Conservation (phyloP, 768 basidiomycete genomes). For the Fomitopsis serialis region DNA sequence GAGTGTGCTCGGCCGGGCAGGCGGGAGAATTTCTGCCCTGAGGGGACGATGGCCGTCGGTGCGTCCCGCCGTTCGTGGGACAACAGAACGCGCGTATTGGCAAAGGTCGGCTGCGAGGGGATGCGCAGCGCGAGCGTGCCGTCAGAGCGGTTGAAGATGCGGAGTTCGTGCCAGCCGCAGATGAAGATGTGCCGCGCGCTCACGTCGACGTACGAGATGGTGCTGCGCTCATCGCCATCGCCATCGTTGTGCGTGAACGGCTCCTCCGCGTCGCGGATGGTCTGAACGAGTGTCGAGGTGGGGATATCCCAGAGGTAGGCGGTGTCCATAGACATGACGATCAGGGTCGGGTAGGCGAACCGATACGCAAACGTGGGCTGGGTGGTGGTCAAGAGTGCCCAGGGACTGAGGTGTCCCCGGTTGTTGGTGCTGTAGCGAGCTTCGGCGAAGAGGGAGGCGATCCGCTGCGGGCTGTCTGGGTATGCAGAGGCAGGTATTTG, state of each 20-base stretch:
- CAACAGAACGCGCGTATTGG: neutral
- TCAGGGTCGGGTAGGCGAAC: constrained; percentile 61
- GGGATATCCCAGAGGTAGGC: constrained; percentile 64
- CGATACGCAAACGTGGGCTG: constrained; percentile 48
- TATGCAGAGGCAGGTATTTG: neutral
- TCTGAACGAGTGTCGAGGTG: constrained; percentile 42
- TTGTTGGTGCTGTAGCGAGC: constrained; percentile 7
- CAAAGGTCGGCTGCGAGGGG: neutral
- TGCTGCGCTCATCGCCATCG: constrained; percentile 22
- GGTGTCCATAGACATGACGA: constrained; percentile 38
- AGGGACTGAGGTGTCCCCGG: constrained; percentile 56
- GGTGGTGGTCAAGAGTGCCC: constrained; percentile 50
- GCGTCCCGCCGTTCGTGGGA: neutral
- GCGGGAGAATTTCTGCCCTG: neutral
- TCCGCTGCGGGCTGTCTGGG: constrained; percentile 23
- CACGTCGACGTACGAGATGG: constrained; percentile 64
- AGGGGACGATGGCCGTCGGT: neutral
- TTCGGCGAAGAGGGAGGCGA: constrained; percentile 19
- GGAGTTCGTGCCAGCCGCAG: constrained; percentile 42
- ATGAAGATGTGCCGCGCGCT: constrained; percentile 53
- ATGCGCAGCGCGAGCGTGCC: constrained; percentile 39
- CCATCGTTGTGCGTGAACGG: constrained; percentile 3
- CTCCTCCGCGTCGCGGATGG: constrained; percentile 36
- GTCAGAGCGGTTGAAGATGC: constrained; percentile 47
- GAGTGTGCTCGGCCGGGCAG: neutral